Evolutionary conservation across 495 filamentous ascomycete species (phyloP), one percentile per base, ranked within the genome.

Genomic region (Evansstolkia leycettana): DNA sequence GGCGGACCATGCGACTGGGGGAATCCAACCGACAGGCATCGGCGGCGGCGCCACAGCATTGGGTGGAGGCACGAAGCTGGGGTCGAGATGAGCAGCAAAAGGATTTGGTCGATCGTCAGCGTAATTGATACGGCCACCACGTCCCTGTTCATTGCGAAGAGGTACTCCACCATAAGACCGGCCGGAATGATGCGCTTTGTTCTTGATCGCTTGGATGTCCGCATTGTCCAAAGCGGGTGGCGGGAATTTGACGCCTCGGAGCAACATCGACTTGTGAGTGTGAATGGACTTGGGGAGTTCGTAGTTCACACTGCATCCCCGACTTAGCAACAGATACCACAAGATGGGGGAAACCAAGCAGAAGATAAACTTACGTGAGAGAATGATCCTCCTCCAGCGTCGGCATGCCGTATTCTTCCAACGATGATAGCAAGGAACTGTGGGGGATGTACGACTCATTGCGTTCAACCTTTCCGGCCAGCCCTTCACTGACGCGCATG

Each of bases 181-280:
- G 3, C 85, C 85, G 1, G 69, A 61, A 20, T 67, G 62, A 14
- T 65, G 55, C 2, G 74, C 69, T 34, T 75, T 76, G 23, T 62
- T 65, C 46, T 73, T 76, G 7, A 81, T 69, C 2, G 69, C 66
- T 34, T 80, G 73, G 23, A 87, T 77, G 48, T 99, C 92, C 31
- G 57, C 66, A 13, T 71, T 63, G 43, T 80, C 76, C 2, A 99
- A 67, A 2, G 75, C 80, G 7, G 82, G 76, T 1, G 67, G 58
- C 0, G 75, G 62, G 33, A 87, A 70, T 43, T 80, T 75, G 28
- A 88, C 76, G 6, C 90, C 92, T 2, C 83, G 77, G 34, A 99
- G 69, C 16, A 99, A 70, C 83, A 92, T 90, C 6, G 88, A 94
- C 47, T 94, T 95, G 60, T 99, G 90, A 13, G 74, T 58, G 45